These are phyloP conservation scores for Mycena leptocephala DNA, from an alignment of 768 basidiomycete genomes.

Conservation along the genomic window DNA sequence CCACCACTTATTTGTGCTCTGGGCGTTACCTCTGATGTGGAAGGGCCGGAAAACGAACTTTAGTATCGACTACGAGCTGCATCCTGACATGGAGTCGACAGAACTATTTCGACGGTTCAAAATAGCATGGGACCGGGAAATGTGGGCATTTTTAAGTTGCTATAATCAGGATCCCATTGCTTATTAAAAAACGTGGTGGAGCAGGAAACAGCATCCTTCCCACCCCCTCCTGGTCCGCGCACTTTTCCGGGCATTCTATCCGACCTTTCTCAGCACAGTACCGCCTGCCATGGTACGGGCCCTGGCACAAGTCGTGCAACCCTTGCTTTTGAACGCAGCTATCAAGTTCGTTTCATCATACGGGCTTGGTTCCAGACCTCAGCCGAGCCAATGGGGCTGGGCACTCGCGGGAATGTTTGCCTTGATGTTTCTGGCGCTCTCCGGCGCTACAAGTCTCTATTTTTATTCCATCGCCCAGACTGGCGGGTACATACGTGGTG, in stretches of 20 bases:
- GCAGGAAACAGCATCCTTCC: slow-evolving; percentile 14
- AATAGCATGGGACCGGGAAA: slow-evolving; percentile 27
- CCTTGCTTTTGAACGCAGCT: slow-evolving; percentile 32
- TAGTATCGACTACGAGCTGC: slow-evolving; percentile 9
- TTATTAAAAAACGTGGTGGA: background rate
- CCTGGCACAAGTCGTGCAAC: slow-evolving; percentile 29
- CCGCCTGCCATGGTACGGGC: slow-evolving; percentile 26
- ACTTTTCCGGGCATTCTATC: slow-evolving; percentile 27
- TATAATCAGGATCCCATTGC: background rate
- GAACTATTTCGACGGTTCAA: slow-evolving; percentile 29
- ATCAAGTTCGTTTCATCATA: slow-evolving; percentile 31
- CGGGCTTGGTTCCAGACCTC: slow-evolving; percentile 2
- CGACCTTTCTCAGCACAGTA: slow-evolving; percentile 28
- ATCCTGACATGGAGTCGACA: slow-evolving; percentile 27
- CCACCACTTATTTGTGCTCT: slow-evolving; percentile 27
- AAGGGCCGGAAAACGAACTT: slow-evolving; percentile 14
- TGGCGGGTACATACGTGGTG: slow-evolving; percentile 29
- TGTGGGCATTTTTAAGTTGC: background rate
- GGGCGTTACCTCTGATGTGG: slow-evolving; percentile 33
- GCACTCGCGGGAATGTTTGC: slow-evolving; percentile 28
- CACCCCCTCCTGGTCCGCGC: slow-evolving; percentile 24
- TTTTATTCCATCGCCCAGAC: slow-evolving; percentile 31
- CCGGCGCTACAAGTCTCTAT: slow-evolving; percentile 29
- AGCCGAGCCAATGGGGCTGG: slow-evolving; percentile 32
- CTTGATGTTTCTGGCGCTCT: slow-evolving; percentile 22